phyloP scores from a whole-genome alignment of 345 rosid species.

The Eutrema yunnanense region DNA sequence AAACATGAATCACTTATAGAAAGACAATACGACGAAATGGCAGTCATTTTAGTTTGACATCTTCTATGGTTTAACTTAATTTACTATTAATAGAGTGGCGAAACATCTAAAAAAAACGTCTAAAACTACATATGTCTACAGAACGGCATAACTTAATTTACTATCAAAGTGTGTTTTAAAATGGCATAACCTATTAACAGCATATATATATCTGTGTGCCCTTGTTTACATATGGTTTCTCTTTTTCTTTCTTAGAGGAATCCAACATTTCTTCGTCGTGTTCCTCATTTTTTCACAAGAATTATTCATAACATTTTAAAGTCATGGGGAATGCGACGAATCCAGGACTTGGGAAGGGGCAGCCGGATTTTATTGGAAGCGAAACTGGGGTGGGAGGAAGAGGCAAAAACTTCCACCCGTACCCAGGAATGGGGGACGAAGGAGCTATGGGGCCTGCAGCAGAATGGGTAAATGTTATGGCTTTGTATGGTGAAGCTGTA shows the following conservation, averaged over 20 bases:
- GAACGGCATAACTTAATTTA: background rate
- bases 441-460: background rate
- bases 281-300: background rate
- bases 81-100: background rate
- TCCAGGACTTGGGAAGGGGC: background rate
- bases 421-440: background rate
- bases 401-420: too few relatives aligned
- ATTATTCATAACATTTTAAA: background rate
- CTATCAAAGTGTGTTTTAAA: background rate
- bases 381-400: background rate
- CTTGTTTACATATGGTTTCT: background rate
- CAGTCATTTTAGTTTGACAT: background rate
- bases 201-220: background rate
- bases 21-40: background rate
- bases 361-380: background rate
- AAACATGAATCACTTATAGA: background rate
- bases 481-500: slow-evolving; percentile 5
- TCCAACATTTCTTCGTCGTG: background rate
- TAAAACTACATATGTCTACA: background rate
- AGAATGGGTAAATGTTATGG: background rate
- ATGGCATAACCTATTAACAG: background rate
- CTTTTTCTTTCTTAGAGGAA: background rate
- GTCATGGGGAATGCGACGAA: background rate
- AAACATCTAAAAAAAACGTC: background rate
- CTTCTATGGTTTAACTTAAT: background rate